Conservation (phyloP, 805 yeast species). For the Lipomyces kockii region DNA sequence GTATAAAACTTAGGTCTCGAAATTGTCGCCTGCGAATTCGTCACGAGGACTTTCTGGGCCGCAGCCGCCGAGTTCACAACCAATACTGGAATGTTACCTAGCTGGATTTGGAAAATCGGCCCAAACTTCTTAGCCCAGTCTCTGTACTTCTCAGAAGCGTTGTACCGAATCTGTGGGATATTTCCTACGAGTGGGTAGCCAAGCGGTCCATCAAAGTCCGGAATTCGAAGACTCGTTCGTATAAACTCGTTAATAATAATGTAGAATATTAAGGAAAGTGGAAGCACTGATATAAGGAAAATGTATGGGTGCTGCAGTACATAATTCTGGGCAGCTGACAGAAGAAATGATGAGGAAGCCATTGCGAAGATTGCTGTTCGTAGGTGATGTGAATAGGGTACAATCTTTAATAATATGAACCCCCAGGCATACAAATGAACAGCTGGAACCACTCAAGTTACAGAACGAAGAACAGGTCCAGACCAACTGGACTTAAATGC, state of each 20-base stretch:
- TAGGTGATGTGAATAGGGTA: not conserved
- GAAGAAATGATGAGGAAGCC: not conserved
- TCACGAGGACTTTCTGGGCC: slow-evolving; percentile 59
- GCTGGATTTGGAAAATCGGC: slow-evolving; percentile 62
- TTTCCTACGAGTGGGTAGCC: slow-evolving; percentile 37
- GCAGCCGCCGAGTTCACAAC: slow-evolving; percentile 70
- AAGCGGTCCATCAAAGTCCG: slow-evolving; percentile 35
- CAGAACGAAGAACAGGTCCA: too few relatives aligned
- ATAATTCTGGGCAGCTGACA: not conserved
- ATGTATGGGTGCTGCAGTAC: slow-evolving; percentile 1
- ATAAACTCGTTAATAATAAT: slow-evolving; percentile 18
- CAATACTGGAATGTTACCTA: slow-evolving; percentile 62
- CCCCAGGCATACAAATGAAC: too few relatives aligned
- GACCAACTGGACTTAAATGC: too few relatives aligned
- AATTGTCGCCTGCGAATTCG: slow-evolving; percentile 56
- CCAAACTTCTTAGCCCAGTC: slow-evolving; percentile 44
- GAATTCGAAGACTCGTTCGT: slow-evolving; percentile 20
- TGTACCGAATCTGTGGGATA: slow-evolving; percentile 32
- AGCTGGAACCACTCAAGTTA: too few relatives aligned
- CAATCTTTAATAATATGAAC: not conserved
- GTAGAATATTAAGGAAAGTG: slow-evolving; percentile 2
- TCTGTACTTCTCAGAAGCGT: slow-evolving; percentile 40
- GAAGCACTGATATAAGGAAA: not conserved
- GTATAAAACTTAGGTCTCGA: slow-evolving; percentile 72
- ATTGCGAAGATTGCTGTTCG: not conserved